phyloP scores from a whole-genome alignment of 2,329 filamentous ascomycete genomes.

The Xylariaceae sp. region DNA sequence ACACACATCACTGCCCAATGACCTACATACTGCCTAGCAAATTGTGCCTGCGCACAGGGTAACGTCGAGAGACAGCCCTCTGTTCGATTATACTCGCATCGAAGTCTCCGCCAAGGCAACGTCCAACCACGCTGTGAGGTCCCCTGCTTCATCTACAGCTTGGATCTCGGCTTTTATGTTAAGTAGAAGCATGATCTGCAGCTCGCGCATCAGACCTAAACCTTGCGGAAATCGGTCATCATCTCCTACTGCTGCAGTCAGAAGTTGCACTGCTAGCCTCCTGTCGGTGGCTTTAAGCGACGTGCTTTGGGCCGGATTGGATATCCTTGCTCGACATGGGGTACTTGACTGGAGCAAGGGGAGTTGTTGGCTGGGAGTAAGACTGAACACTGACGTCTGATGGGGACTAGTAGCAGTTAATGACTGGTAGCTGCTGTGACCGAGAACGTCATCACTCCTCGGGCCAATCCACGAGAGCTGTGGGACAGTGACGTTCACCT shows the following conservation, averaged over 20 bases:
- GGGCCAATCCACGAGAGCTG: slow-evolving; percentile 70
- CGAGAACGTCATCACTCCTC: slow-evolving; percentile 50
- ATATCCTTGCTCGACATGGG: neutral
- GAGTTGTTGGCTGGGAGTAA: neutral
- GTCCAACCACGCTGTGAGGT: slow-evolving; percentile 58
- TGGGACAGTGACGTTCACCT: slow-evolving; percentile 57
- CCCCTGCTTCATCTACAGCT: slow-evolving; percentile 63
- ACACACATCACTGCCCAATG: neutral
- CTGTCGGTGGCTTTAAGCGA: slow-evolving; percentile 62
- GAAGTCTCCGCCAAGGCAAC: slow-evolving; percentile 40
- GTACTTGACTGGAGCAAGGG: neutral
- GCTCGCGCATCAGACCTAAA: slow-evolving; percentile 55
- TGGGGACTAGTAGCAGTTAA: neutral
- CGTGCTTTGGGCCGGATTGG: slow-evolving; percentile 28
- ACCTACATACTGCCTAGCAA: no score
- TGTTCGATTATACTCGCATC: neutral
- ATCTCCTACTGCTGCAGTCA: slow-evolving; percentile 50
- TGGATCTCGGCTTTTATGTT: slow-evolving; percentile 82
- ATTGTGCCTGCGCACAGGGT: no score
- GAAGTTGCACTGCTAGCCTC: slow-evolving; percentile 58
- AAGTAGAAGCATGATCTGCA: slow-evolving; percentile 76
- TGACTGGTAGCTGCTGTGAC: neutral
- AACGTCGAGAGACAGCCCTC: no score
- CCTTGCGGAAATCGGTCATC: slow-evolving; percentile 41
- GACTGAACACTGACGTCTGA: neutral